phyloP scores from a whole-genome alignment of 768 basidiomycete genomes.

The Chlorophyllum brunneum region DNA sequence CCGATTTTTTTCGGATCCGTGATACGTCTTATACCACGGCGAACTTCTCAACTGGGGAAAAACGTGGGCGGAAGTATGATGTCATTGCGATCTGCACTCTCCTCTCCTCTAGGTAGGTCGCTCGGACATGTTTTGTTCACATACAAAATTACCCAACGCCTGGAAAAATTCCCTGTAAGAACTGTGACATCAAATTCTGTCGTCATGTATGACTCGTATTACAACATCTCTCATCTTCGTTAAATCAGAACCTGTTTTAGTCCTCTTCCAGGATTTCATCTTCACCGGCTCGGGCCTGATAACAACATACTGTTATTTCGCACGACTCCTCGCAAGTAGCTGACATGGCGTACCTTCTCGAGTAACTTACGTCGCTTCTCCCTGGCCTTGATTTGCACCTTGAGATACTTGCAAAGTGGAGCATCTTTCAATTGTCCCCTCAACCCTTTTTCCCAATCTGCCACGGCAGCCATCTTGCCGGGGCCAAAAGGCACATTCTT shows the following conservation, averaged over 20 bases:
- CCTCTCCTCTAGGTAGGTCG: too few species aligned
- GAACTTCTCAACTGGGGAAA: too few species aligned
- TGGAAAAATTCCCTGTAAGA: too few species aligned
- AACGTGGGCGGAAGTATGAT: too few species aligned
- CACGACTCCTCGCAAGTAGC: neutral
- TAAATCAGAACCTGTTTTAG: slow-evolving; percentile 11
- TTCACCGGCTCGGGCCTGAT: slow-evolving; percentile 66
- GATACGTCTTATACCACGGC: neutral
- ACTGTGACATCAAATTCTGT: too few species aligned
- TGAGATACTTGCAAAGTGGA: slow-evolving; percentile 80
- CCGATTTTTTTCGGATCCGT: neutral
- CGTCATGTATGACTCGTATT: too few species aligned
- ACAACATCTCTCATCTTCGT: neutral
- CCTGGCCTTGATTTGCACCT: slow-evolving; percentile 75
- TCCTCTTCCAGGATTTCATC: slow-evolving; percentile 62
- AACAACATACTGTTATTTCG: slow-evolving; percentile 5
- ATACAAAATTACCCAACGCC: too few species aligned
- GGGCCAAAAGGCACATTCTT: slow-evolving; percentile 74
- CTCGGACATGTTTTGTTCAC: too few species aligned
- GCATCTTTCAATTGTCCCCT: slow-evolving; percentile 58
- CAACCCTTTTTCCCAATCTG: slow-evolving; percentile 65
- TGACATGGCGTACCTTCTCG: slow-evolving; percentile 55
- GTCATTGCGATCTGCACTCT: too few species aligned
- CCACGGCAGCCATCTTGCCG: slow-evolving; percentile 62
- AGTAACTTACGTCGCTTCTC: slow-evolving; percentile 67